A percentile compares a stretch with the other conserved stretches of the same genome.
phyloP scores from a whole-genome alignment of 495 filamentous ascomycete species.

The Cercophora samala region DNA sequence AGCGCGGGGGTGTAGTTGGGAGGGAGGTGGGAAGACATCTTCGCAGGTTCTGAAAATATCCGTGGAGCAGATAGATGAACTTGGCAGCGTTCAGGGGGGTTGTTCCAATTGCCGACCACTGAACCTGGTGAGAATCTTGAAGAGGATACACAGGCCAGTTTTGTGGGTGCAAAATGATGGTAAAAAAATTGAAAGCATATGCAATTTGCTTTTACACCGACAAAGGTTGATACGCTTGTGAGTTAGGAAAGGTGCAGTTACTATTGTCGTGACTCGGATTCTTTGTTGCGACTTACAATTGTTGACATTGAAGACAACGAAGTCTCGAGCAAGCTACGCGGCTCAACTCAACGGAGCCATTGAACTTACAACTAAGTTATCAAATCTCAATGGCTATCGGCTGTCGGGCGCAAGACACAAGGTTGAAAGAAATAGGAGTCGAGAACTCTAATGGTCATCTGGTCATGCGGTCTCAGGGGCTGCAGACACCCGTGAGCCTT shows the following conservation, averaged over 20 bases:
- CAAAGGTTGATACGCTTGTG: not conserved
- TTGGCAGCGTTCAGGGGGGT: too few relatives aligned
- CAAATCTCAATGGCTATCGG: not conserved
- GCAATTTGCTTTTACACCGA: not conserved
- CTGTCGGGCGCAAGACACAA: not conserved
- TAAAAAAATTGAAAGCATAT: not conserved
- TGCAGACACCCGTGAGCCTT: not conserved
- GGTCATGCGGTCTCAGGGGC: not conserved
- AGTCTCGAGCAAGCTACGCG: not conserved
- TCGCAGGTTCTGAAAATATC: too few relatives aligned
- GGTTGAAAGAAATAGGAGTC: not conserved
- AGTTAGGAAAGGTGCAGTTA: not conserved
- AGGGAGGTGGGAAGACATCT: slow-evolving; percentile 2
- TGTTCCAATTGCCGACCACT: too few relatives aligned
- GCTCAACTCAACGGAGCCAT: not conserved
- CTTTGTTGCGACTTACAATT: slow-evolving; percentile 7
- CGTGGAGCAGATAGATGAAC: not conserved
- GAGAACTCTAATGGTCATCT: not conserved
- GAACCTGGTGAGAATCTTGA: not conserved
- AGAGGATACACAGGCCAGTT: not conserved
- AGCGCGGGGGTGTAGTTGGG: not conserved
- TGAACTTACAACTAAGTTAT: not conserved
- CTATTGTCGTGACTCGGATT: not conserved
- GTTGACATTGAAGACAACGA: slow-evolving; percentile 7
- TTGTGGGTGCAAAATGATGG: not conserved